Conservation (phyloP, 768 basidiomycete species). For the Lactifluus pinguis region DNA sequence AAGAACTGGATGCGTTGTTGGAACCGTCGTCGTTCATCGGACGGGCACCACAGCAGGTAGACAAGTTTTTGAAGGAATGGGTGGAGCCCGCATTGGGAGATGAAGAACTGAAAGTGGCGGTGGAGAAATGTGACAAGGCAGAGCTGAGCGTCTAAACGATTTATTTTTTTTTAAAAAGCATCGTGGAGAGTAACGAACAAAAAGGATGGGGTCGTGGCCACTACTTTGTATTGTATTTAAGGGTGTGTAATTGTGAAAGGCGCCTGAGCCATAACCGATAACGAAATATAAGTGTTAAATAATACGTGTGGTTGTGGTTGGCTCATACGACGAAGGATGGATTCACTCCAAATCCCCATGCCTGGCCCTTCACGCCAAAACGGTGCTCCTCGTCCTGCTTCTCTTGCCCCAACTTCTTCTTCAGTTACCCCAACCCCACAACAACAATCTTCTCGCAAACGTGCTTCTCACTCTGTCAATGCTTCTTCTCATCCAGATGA, state of each 20-base stretch:
- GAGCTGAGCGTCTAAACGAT: slow-evolving; percentile 46
- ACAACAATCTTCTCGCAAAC: slow-evolving; percentile 37
- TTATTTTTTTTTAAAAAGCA: too few relatives aligned
- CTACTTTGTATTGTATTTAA: too few relatives aligned
- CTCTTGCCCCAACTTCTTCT: slow-evolving; percentile 45
- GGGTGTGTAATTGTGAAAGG: too few relatives aligned
- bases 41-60: slow-evolving; percentile 91
- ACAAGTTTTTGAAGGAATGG: slow-evolving; percentile 79
- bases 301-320: too few relatives aligned
- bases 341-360: slow-evolving; percentile 13
- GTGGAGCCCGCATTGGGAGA: slow-evolving; percentile 74
- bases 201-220: too few relatives aligned
- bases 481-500: slow-evolving; percentile 42
- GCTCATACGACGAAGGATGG: neutral
- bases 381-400: slow-evolving; percentile 42
- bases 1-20: slow-evolving; percentile 66
- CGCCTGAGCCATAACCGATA: too few relatives aligned
- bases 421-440: slow-evolving; percentile 31
- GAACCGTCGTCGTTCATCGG: slow-evolving; percentile 88
- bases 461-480: slow-evolving; percentile 65
- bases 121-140: slow-evolving; percentile 45
- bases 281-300: too few relatives aligned
- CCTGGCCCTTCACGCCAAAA: slow-evolving; percentile 39
- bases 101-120: slow-evolving; percentile 43
- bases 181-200: too few relatives aligned